Percentiles rank a stretch among this genome's conserved stretches.
Conservation (phyloP, 352 stramenopile genomes). For the Bremia lactucae region DNA sequence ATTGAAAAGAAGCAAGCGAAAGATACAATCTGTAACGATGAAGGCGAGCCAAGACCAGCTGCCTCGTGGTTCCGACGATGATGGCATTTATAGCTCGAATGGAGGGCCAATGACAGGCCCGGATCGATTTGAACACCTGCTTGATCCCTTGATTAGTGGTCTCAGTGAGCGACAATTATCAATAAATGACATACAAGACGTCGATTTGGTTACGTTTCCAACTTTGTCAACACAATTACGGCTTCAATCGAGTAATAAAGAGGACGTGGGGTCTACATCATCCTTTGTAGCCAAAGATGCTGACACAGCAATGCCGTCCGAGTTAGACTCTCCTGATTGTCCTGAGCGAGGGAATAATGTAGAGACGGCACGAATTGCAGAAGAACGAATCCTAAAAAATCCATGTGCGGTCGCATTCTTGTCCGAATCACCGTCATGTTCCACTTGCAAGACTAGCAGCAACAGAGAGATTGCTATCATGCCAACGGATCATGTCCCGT, state of each 20-base stretch:
- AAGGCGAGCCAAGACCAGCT: conserved; percentile 14
- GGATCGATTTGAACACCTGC: conserved; percentile 26
- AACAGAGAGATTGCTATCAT: conserved; percentile 12
- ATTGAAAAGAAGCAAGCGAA: conserved; percentile 24
- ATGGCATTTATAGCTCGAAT: conserved; percentile 3
- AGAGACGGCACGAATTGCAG: conserved; percentile 2
- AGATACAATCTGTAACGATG: conserved; percentile 3
- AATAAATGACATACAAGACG: conserved; percentile 50
- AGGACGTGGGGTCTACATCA: background rate
- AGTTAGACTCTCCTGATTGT: background rate
- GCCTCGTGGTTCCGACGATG: conserved; percentile 13
- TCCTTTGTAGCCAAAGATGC: background rate
- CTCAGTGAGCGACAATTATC: conserved; percentile 38
- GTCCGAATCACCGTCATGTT: conserved; percentile 7
- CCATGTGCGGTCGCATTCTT: conserved; percentile 19
- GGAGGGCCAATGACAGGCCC: conserved; percentile 5
- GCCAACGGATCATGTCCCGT: conserved; percentile 34
- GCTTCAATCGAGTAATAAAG: conserved; percentile 3
- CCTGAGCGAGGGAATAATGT: conserved; percentile 1
- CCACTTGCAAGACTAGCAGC: conserved; percentile 2
- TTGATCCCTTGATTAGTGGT: conserved; percentile 22
- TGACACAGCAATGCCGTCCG: conserved; percentile 10
- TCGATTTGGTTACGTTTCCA: conserved; percentile 38
- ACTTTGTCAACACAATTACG: conserved; percentile 14
- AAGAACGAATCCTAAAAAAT: conserved; percentile 16